A percentile compares a stretch with the other conserved stretches of the same genome.
These are phyloP conservation scores for Claviceps quebecensis DNA, from an alignment of 2,329 filamentous ascomycete genomes.

Conservation along the genomic window DNA sequence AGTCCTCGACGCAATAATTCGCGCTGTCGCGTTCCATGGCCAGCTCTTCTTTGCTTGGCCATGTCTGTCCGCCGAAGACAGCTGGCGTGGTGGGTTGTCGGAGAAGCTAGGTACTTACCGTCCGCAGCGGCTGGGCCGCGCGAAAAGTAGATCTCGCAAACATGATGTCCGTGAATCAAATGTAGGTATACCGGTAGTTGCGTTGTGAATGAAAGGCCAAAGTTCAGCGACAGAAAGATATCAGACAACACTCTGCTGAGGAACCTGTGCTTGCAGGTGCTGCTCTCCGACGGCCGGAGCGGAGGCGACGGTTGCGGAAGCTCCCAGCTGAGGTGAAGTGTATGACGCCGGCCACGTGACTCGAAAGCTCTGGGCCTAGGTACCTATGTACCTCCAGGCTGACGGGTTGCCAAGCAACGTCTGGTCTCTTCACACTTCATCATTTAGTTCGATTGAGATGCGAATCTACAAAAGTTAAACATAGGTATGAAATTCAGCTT, in stretches of 20 bases:
- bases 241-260: background rate
- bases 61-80: background rate
- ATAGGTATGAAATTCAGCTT: too few species aligned
- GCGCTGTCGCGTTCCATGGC: background rate
- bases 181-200: slow-evolving; percentile 6
- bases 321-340: background rate
- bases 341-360: slow-evolving; percentile 7
- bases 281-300: background rate
- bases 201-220: background rate
- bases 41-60: background rate
- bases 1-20: too few species aligned
- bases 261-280: background rate
- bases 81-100: background rate
- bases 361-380: background rate
- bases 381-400: background rate
- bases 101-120: slow-evolving; percentile 33
- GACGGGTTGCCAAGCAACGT: background rate
- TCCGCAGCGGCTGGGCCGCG: slow-evolving; percentile 49
- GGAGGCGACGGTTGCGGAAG: background rate
- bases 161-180: slow-evolving; percentile 33
- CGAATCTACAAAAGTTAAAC: too few species aligned
- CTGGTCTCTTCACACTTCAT: too few species aligned
- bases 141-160: slow-evolving; percentile 53
- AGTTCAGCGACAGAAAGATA: background rate
- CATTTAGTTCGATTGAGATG: too few species aligned